phyloP scores from a whole-genome alignment of 2,329 filamentous ascomycete genomes.

The Teratosphaeriaceae sp. region DNA sequence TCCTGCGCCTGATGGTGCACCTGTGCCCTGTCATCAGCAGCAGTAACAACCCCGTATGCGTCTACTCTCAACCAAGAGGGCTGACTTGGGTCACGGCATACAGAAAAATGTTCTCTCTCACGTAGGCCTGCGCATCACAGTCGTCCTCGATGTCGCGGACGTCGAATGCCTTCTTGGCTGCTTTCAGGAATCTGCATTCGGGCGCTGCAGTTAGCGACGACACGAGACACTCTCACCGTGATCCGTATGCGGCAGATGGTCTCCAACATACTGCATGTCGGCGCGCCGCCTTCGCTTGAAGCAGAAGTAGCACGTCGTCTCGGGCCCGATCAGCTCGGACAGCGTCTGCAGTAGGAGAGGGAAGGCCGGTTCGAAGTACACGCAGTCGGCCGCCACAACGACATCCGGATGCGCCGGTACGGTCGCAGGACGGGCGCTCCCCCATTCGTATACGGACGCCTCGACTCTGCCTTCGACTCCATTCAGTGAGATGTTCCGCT shows the following conservation, averaged over 20 bases:
- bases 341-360: conserved; percentile 77
- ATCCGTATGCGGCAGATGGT: no score
- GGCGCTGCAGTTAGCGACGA: no score
- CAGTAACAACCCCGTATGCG: no score
- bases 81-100: no score
- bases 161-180: conserved; percentile 42
- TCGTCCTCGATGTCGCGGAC: conserved; percentile 44
- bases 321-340: conserved; percentile 59
- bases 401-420: conserved; percentile 57
- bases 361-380: conserved; percentile 95
- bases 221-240: no score
- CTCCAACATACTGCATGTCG: conserved; percentile 45
- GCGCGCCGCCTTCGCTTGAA: conserved; percentile 87
- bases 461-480: conserved; percentile 55
- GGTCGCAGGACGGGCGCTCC: conserved; percentile 33
- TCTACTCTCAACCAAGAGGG: no score
- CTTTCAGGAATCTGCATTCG: conserved; percentile 51
- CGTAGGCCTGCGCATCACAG: conserved; percentile 39
- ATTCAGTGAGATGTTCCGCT: conserved; percentile 81
- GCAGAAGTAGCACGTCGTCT: conserved; percentile 74
- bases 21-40: conserved; percentile 6
- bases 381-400: conserved; percentile 91
- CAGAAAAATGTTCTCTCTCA: conserved; percentile 45
- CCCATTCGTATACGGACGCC: conserved; percentile 75
- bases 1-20: conserved; percentile 7